phyloP scores from a whole-genome alignment of 768 basidiomycete species.

The Grammothele lineata region DNA sequence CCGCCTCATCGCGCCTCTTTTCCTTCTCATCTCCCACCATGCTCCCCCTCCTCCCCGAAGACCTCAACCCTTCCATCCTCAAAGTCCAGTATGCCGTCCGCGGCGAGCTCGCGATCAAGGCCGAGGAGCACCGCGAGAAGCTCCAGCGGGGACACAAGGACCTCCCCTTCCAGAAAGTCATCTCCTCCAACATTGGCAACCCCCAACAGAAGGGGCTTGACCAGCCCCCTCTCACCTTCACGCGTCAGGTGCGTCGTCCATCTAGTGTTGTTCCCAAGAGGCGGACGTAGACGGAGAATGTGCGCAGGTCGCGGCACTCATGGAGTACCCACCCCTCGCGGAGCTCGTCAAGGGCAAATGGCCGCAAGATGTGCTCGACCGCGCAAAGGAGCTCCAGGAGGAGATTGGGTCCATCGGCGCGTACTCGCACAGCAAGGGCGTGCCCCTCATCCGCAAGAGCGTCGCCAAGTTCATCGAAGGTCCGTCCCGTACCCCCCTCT shows the following conservation, averaged over 20 bases:
- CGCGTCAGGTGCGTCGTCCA: conserved; percentile 63
- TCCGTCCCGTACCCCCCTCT: conserved; percentile 29
- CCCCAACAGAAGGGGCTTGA: conserved; percentile 95
- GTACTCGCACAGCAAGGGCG: conserved; percentile 93
- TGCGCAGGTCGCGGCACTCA: conserved; percentile 76
- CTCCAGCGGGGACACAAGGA: conserved; percentile 47
- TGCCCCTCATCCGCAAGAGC: conserved; percentile 79
- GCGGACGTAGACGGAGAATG: not conserved
- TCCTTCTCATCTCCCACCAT: conserved; percentile 17
- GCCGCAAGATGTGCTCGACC: conserved; percentile 79
- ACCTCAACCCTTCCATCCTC: conserved; percentile 79
- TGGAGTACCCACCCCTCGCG: conserved; percentile 87
- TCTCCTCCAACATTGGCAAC: conserved; percentile 96
- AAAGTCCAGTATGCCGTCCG: conserved; percentile 96
- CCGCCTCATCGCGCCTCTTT: conserved; percentile 3
- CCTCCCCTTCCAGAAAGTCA: conserved; percentile 85
- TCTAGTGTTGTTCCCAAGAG: not conserved
- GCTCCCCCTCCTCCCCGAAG: conserved; percentile 53
- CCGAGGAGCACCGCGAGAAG: conserved; percentile 73
- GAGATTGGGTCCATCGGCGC: conserved; percentile 94
- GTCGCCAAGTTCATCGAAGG: conserved; percentile 90
- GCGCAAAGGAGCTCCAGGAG: conserved; percentile 72
- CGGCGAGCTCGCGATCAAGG: conserved; percentile 93
- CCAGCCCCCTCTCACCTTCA: conserved; percentile 89
- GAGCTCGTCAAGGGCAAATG: conserved; percentile 74